These are phyloP conservation scores for Ceratocystis alfenasii DNA, from an alignment of 2,329 filamentous ascomycete genomes.

Conservation along the genomic window DNA sequence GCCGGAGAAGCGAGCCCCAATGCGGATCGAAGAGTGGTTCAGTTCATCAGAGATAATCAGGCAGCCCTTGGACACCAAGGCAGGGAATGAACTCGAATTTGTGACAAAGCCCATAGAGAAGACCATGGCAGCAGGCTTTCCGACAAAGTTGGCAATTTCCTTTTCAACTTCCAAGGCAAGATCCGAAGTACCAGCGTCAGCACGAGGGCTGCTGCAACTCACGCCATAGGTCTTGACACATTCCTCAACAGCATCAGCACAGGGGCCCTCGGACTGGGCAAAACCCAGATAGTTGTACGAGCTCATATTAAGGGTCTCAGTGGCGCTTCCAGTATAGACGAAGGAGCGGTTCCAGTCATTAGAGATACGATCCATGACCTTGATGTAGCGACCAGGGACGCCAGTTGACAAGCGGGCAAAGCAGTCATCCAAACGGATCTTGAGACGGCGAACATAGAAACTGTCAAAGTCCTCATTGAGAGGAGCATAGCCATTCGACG, in stretches of 20 bases:
- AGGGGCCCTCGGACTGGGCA: slow-evolving; percentile 92
- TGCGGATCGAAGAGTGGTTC: slow-evolving; percentile 94
- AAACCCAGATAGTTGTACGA: slow-evolving; percentile 99
- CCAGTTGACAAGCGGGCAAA: slow-evolving; percentile 87
- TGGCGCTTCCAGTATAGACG: slow-evolving; percentile 76
- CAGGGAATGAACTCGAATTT: slow-evolving; percentile 85
- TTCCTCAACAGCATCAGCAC: slow-evolving; percentile 84
- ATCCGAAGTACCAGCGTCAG: slow-evolving; percentile 77
- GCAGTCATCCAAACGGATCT: slow-evolving; percentile 91
- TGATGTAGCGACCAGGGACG: slow-evolving; percentile 89
- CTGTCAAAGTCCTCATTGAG: slow-evolving; percentile 98
- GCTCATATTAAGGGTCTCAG: slow-evolving; percentile 95
- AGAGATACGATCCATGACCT: slow-evolving; percentile 78
- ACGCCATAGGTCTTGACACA: slow-evolving; percentile 76
- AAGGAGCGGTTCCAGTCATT: slow-evolving; percentile 88
- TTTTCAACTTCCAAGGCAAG: slow-evolving; percentile 81
- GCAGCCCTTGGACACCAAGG: slow-evolving; percentile 82
- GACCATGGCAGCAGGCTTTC: slow-evolving; percentile 88
- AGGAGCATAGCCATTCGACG: slow-evolving; percentile 80
- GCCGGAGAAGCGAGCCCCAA: slow-evolving; percentile 84
- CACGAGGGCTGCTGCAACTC: slow-evolving; percentile 66
- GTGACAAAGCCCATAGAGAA: slow-evolving; percentile 99
- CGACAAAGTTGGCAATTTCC: slow-evolving; percentile 79
- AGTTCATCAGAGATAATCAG: slow-evolving; percentile 93
- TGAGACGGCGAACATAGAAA: slow-evolving; percentile 87